Conservation (phyloP, 108 stramenopile genomes). For the Cyclotella baltica region DNA sequence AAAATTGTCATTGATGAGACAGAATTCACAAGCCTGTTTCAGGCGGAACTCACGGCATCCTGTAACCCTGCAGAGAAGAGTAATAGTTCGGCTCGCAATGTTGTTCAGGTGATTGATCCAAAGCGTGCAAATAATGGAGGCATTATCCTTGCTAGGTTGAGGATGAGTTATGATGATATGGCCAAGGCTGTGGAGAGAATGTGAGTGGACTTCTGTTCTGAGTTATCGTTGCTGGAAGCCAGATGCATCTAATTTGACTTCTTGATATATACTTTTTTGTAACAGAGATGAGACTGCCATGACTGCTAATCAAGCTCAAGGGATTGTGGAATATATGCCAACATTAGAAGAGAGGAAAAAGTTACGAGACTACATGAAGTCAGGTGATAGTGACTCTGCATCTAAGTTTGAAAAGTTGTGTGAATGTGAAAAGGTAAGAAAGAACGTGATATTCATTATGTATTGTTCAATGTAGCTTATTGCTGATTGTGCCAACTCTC, state of each 20-base stretch:
- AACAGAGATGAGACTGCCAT: constrained; percentile 64
- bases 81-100: constrained; percentile 35
- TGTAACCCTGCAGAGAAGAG: constrained; percentile 17
- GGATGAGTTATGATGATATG: constrained; percentile 87
- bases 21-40: constrained; percentile 83
- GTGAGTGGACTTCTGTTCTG: constrained; percentile 14
- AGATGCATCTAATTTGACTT: background rate
- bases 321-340: constrained; percentile 90
- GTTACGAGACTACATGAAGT: constrained; percentile 80
- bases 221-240: background rate
- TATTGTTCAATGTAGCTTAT: too few relatives aligned
- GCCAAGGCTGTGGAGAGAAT: constrained; percentile 83
- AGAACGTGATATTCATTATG: too few relatives aligned
- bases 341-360: constrained; percentile 75
- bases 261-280: constrained; percentile 2
- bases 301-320: constrained; percentile 84
- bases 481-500: too few relatives aligned
- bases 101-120: constrained; percentile 86
- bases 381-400: constrained; percentile 65
- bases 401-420: constrained; percentile 82
- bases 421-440: constrained; percentile 90
- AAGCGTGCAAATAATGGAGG: constrained; percentile 95
- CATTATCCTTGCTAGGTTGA: constrained; percentile 89
- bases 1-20: constrained; percentile 86
- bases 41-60: constrained; percentile 70